Evolutionary conservation across 768 basidiomycete genomes (phyloP), one percentile per base, ranked within the genome.

Genomic region (Suillus bovinus): DNA sequence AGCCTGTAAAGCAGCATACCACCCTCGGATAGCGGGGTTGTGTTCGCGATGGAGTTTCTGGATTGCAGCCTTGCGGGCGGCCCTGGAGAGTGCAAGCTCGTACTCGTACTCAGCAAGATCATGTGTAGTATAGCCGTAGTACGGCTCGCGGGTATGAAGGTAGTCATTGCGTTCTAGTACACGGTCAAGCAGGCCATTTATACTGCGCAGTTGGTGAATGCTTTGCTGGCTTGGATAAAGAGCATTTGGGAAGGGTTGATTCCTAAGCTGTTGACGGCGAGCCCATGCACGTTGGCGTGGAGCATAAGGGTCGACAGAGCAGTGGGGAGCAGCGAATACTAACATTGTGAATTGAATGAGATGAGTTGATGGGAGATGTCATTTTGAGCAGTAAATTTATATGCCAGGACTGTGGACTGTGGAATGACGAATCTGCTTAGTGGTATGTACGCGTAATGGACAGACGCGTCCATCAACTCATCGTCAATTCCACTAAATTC

Each of bases 281-380:
- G 24, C 8, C 47, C 24, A 49, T 57, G 69, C 72, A 47, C 71
- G 58, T 34, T 69, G 69, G 36, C 70, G 66, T 9, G 77, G 76
- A 27, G 79, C 38, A 17, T 39, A 17, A 16, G 38, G 38, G 16
- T 39, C 38, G 38, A 39, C 38, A 34, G 20, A 34, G 22, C 47
- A 61, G 44, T 39, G 29, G 16, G 42, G 42, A n/a, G 42, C 22
- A 50, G 49, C 27, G 27, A 50, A 27, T 9, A 66, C 13, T 7
- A 47, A 61, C 65, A 66, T 66, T 38, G 49, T 64, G 33, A 38
- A 16, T 41, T 61, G 56, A 52, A 52, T 6, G 41, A 4, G 33
- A 17, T 39, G 56, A 53, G 38, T 4, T 46, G 3, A 14, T 38
- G 61, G 36, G 36, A 41, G 38, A 56, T 17, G 3, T 3, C 55